These are phyloP conservation scores for Sisymbrium altissimum DNA, from an alignment of 345 rosid genomes.

Conservation along the genomic window DNA sequence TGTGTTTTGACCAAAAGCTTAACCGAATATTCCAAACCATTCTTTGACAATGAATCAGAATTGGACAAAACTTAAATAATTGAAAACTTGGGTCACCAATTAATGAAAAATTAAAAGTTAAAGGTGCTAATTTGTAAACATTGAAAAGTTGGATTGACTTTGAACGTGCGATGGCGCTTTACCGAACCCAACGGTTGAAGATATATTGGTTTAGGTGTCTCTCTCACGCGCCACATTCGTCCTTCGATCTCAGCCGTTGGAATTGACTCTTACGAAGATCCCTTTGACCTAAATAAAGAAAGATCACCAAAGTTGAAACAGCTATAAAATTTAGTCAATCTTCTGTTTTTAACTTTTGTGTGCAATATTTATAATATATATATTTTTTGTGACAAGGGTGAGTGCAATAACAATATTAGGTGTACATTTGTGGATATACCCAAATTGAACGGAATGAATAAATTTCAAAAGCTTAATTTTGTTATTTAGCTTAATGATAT, in stretches of 20 bases:
- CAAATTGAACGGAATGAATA: neutral
- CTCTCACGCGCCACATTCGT: conserved; percentile 19
- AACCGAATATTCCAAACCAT: neutral
- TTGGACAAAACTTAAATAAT: neutral
- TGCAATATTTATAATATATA: too few species aligned
- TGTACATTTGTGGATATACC: neutral
- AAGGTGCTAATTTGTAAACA: conserved; percentile 6
- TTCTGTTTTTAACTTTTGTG: neutral
- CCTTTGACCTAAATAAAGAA: conserved; percentile 6
- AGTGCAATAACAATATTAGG: neutral
- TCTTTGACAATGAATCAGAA: neutral
- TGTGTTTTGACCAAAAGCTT: too few species aligned
- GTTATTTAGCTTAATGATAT: neutral
- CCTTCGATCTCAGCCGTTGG: conserved; percentile 30
- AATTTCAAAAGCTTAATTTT: neutral
- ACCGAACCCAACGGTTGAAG: conserved; percentile 22
- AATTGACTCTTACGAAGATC: conserved; percentile 16
- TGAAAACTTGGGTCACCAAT: neutral
- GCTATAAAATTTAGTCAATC: too few species aligned
- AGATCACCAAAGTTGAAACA: neutral
- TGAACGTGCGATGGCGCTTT: conserved; percentile 19
- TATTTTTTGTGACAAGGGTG: too few species aligned
- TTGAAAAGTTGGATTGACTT: conserved; percentile 26
- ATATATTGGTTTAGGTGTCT: conserved; percentile 1
- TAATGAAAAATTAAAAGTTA: neutral